Percentiles rank a stretch among this genome's conserved stretches.
Evolutionary conservation across 2,329 filamentous ascomycete species (phyloP).

Genomic region (Mycosphaerella sp.): DNA sequence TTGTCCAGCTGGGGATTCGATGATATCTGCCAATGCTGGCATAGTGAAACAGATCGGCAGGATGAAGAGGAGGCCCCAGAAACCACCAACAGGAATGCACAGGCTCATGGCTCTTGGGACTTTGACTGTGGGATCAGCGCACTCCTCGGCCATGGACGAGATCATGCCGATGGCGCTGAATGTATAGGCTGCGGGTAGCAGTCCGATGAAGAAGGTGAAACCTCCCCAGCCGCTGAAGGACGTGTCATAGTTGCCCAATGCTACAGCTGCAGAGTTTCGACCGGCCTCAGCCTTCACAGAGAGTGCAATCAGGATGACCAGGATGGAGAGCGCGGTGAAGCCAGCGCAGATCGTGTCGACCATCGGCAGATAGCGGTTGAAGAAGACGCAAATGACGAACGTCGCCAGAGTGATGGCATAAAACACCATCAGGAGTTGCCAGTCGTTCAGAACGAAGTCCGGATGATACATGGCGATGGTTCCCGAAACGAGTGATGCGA

Average conservation of each 20-base stretch:
- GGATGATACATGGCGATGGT: slow-evolving; percentile 51
- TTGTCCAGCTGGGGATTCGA: slow-evolving; percentile 43
- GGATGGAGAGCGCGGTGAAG: slow-evolving; percentile 51
- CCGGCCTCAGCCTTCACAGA: slow-evolving; percentile 51
- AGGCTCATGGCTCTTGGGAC: slow-evolving; percentile 50
- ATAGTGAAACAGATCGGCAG: slow-evolving; percentile 50
- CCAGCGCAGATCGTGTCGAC: slow-evolving; percentile 52
- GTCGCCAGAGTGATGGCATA: slow-evolving; percentile 60
- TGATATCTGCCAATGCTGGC: slow-evolving; percentile 43
- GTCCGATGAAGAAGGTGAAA: slow-evolving; percentile 59
- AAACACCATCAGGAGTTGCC: slow-evolving; percentile 67
- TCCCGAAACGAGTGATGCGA: slow-evolving; percentile 44
- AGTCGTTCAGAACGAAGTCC: slow-evolving; percentile 48
- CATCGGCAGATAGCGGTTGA: slow-evolving; percentile 60
- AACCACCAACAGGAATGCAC: slow-evolving; percentile 49
- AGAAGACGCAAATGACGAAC: slow-evolving; percentile 60
- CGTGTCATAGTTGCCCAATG: slow-evolving; percentile 53
- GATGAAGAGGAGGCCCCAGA: slow-evolving; percentile 52
- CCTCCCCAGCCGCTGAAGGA: slow-evolving; percentile 52
- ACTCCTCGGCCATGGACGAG: slow-evolving; percentile 56
- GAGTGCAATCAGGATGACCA: slow-evolving; percentile 53
- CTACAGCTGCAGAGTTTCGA: slow-evolving; percentile 46
- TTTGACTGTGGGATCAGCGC: slow-evolving; percentile 45
- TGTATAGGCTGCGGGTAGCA: slow-evolving; percentile 43
- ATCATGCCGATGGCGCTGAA: slow-evolving; percentile 55